Percentiles rank a stretch among this genome's conserved stretches.
Evolutionary conservation across 2,329 filamentous ascomycete species (phyloP).

Genomic region (Pseudogymnoascus sp.): DNA sequence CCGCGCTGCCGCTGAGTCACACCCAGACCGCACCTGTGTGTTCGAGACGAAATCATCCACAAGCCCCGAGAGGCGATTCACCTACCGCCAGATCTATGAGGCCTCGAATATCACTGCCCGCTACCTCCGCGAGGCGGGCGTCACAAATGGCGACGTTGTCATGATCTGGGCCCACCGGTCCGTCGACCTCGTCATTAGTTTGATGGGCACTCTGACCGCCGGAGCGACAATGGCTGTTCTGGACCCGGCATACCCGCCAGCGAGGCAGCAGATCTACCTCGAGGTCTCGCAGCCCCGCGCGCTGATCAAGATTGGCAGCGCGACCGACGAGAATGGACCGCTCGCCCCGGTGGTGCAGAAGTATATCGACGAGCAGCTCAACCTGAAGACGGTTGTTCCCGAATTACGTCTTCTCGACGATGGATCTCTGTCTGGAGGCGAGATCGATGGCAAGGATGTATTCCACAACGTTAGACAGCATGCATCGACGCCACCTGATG

Average conservation of each 20-base stretch:
- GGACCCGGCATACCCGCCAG: slow-evolving; percentile 75
- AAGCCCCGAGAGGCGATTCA: slow-evolving; percentile 59
- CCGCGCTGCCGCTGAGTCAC: slow-evolving; percentile 47
- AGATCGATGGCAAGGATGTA: slow-evolving; percentile 56
- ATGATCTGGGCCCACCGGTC: slow-evolving; percentile 85
- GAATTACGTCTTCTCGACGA: slow-evolving; percentile 63
- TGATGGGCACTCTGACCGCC: slow-evolving; percentile 63
- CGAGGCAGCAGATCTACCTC: slow-evolving; percentile 73
- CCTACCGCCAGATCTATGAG: slow-evolving; percentile 79
- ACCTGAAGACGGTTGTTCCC: slow-evolving; percentile 66
- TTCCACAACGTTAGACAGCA: slow-evolving; percentile 42
- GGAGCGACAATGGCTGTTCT: slow-evolving; percentile 54
- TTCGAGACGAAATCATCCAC: slow-evolving; percentile 50
- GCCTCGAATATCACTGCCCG: slow-evolving; percentile 73
- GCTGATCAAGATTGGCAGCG: slow-evolving; percentile 64
- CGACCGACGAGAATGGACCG: slow-evolving; percentile 58
- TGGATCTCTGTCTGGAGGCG: slow-evolving; percentile 63
- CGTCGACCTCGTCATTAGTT: slow-evolving; percentile 67
- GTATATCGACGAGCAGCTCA: slow-evolving; percentile 66
- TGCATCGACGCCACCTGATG: slow-evolving; percentile 50
- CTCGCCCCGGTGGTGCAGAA: slow-evolving; percentile 47
- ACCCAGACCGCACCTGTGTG: slow-evolving; percentile 59
- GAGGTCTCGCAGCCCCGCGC: slow-evolving; percentile 69
- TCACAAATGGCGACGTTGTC: slow-evolving; percentile 75
- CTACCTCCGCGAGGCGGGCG: slow-evolving; percentile 64